Evolutionary conservation across 2,329 filamentous ascomycete genomes (phyloP).

Genomic region (Biscogniauxia sp.): DNA sequence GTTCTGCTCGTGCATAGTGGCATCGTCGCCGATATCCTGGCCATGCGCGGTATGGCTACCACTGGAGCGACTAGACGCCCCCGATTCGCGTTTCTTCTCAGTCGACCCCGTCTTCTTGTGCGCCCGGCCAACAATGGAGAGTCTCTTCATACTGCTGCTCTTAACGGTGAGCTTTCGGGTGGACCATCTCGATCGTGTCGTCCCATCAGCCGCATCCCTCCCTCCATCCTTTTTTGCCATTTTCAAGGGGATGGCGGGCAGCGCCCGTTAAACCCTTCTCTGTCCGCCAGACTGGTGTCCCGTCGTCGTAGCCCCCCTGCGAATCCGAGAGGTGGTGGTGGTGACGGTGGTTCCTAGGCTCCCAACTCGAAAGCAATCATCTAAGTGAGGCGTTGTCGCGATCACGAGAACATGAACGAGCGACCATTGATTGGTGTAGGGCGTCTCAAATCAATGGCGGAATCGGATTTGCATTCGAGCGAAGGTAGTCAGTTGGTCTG

Average conservation of each 20-base stretch:
- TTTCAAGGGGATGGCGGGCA: constrained; percentile 37
- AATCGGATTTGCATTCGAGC: not conserved
- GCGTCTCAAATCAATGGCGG: not conserved
- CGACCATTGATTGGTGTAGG: not conserved
- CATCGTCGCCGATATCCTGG: constrained; percentile 27
- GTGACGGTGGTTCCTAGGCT: not conserved
- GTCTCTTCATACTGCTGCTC: constrained; percentile 74
- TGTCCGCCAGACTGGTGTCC: constrained; percentile 41
- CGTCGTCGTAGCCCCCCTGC: constrained; percentile 24
- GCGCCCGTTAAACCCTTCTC: constrained; percentile 41
- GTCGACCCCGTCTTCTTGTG: constrained; percentile 59
- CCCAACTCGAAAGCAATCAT: not conserved
- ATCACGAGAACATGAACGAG: not conserved
- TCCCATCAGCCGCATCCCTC: constrained; percentile 43
- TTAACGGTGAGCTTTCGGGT: constrained; percentile 81
- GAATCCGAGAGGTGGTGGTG: constrained; percentile 8
- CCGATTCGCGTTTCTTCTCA: constrained; percentile 66
- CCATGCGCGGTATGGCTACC: constrained; percentile 32
- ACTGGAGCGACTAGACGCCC: constrained; percentile 20
- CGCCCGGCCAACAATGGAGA: constrained; percentile 75
- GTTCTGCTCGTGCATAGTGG: constrained; percentile 32
- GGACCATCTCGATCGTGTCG: constrained; percentile 89
- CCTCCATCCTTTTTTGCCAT: constrained; percentile 36
- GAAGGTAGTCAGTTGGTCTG: not conserved
- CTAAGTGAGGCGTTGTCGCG: not conserved